Evolutionary conservation across 345 rosid genomes (phyloP).

Genomic region (Litchi chinensis): DNA sequence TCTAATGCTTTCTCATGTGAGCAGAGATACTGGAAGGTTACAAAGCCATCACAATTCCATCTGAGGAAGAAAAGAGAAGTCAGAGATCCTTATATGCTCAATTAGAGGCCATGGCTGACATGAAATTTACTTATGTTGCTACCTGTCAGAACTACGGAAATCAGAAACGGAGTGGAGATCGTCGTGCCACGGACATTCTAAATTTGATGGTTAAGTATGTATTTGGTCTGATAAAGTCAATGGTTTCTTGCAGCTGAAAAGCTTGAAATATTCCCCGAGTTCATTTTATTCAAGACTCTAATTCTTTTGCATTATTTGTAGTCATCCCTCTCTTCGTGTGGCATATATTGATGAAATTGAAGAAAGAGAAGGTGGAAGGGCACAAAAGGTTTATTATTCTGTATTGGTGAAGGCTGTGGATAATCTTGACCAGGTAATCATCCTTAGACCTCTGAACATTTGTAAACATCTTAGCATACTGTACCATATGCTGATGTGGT

Average conservation of each 20-base stretch:
- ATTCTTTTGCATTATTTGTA: slow-evolving; percentile 38
- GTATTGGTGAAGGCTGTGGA: slow-evolving; percentile 89
- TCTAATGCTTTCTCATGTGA: slow-evolving; percentile 30
- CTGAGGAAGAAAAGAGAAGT: slow-evolving; percentile 93
- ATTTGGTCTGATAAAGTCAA: slow-evolving; percentile 21
- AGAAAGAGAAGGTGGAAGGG: slow-evolving; percentile 77
- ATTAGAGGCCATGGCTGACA: slow-evolving; percentile 92
- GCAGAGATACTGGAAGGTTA: slow-evolving; percentile 95
- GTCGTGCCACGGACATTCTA: slow-evolving; percentile 91
- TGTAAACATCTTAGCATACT: neutral
- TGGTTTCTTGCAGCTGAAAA: slow-evolving; percentile 3
- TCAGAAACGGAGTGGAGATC: slow-evolving; percentile 91
- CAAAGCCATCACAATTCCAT: slow-evolving; percentile 75
- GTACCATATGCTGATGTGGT: slow-evolving; percentile 21
- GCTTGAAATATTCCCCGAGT: slow-evolving; percentile 4
- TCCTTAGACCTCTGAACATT: slow-evolving; percentile 18
- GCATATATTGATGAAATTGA: slow-evolving; percentile 97
- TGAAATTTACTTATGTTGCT: slow-evolving; percentile 95
- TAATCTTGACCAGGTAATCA: slow-evolving; percentile 86
- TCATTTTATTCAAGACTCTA: slow-evolving; percentile 22
- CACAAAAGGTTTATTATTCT: slow-evolving; percentile 83
- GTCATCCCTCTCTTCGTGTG: slow-evolving; percentile 92
- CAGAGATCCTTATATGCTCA: slow-evolving; percentile 84
- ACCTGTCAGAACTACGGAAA: slow-evolving; percentile 96
- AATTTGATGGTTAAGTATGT: slow-evolving; percentile 98